Evolutionary conservation across 495 filamentous ascomycete genomes (phyloP).

Genomic region (Neurospora sp.): DNA sequence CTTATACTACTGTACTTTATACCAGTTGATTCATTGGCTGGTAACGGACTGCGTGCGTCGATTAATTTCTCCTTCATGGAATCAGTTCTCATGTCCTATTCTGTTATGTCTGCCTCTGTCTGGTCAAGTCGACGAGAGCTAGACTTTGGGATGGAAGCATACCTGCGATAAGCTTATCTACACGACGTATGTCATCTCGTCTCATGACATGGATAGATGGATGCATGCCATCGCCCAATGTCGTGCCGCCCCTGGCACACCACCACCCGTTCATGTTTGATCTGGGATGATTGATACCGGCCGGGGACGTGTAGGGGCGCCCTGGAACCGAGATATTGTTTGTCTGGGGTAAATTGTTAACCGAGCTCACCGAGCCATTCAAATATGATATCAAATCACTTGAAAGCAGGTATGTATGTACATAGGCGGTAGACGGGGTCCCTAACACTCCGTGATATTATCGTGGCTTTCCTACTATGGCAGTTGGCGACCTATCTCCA

Average conservation of each 20-base stretch:
- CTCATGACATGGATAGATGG: not conserved
- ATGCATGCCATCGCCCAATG: not conserved
- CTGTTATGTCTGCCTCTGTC: not conserved
- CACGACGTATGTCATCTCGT: not conserved
- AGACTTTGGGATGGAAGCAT: not conserved
- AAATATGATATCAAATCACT: not conserved
- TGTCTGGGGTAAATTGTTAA: not conserved
- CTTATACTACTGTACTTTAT: not conserved
- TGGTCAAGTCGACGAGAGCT: not conserved
- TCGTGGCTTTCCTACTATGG: not conserved
- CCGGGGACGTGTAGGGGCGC: not conserved
- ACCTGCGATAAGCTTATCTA: not conserved
- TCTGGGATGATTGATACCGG: not conserved
- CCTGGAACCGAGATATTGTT: not conserved
- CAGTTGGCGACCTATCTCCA: not conserved
- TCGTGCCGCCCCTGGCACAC: not conserved
- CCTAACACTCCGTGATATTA: not conserved
- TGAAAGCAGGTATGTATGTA: no score
- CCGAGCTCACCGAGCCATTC: not conserved
- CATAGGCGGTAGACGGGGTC: not conserved
- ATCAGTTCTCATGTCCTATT: not conserved
- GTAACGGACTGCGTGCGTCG: not conserved
- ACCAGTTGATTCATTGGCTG: not conserved
- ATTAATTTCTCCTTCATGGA: not conserved
- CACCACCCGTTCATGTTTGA: not conserved